A percentile compares a stretch with the other conserved stretches of the same genome.
Evolutionary conservation across 1,139 yeast genomes (phyloP).

Genomic region (Hanseniaspora uvarum): DNA sequence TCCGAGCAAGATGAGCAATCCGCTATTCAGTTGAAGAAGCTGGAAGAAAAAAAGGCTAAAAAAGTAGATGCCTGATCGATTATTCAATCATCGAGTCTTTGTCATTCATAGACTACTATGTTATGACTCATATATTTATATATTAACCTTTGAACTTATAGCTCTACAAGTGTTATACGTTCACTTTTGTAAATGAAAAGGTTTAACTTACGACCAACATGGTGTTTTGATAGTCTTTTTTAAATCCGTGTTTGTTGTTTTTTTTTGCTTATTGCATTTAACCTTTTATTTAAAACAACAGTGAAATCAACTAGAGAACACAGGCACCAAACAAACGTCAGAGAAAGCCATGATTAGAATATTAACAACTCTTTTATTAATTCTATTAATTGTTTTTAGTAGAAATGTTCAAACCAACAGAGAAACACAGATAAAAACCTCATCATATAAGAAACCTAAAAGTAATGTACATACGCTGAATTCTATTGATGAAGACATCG

Average conservation of each 20-base stretch:
- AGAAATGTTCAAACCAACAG: background rate
- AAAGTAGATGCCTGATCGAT: constrained; percentile 13
- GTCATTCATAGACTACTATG: background rate
- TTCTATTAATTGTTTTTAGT: background rate
- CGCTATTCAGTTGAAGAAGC: constrained; percentile 30
- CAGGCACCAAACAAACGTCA: background rate
- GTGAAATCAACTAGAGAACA: no score
- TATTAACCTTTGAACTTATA: background rate
- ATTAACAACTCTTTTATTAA: background rate
- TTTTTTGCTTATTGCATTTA: background rate
- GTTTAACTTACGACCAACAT: background rate
- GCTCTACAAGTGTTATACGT: background rate
- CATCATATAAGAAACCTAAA: background rate
- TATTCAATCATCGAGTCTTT: background rate
- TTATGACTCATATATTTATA: background rate
- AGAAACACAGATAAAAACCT: background rate
- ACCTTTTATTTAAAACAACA: no score
- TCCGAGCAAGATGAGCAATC: constrained; percentile 37
- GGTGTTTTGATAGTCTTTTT: background rate
- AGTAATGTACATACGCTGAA: constrained; percentile 39
- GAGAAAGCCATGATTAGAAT: background rate
- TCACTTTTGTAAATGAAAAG: background rate
- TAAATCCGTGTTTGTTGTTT: no score
- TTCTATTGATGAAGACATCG: constrained; percentile 49
- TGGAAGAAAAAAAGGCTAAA: constrained; percentile 26